A percentile compares a stretch with the other conserved stretches of the same genome.
phyloP scores from a whole-genome alignment of 805 yeast genomes.

The Ascoidea asiatica region DNA sequence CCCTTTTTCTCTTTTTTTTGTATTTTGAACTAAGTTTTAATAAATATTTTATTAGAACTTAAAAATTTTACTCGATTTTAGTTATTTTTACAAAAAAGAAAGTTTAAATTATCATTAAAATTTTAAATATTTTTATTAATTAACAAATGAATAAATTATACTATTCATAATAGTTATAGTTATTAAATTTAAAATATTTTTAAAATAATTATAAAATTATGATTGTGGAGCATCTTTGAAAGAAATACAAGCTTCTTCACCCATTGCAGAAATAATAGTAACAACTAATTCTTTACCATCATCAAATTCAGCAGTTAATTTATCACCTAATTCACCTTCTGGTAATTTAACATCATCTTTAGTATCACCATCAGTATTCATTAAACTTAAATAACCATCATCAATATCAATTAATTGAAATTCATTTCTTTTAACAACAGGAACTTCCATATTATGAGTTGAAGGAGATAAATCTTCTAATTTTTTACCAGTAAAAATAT shows the following conservation, averaged over 20 bases:
- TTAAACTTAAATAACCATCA: constrained; percentile 93
- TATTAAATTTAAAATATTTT: too few relatives aligned
- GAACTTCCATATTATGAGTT: constrained; percentile 99
- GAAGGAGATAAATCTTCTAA: constrained; percentile 99
- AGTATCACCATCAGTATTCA: constrained; percentile 96
- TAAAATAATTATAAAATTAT: too few relatives aligned
- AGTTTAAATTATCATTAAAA: too few relatives aligned
- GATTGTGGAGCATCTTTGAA: constrained; percentile 99
- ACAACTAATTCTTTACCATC: constrained; percentile 97
- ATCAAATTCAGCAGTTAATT: constrained; percentile 84
- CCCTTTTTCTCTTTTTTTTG: not conserved
- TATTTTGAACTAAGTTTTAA: not conserved
- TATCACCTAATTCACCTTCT: constrained; percentile 95
- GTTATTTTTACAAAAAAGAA: too few relatives aligned
- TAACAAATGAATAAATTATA: too few relatives aligned
- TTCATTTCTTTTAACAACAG: constrained; percentile 92
- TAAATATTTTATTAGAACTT: not conserved
- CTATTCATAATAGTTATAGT: too few relatives aligned
- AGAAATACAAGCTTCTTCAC: constrained; percentile 98
- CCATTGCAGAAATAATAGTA: constrained; percentile 96
- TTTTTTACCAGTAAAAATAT: constrained; percentile 98
- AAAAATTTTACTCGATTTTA: too few relatives aligned
- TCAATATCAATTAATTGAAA: constrained; percentile 96
- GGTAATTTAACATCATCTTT: constrained; percentile 98
- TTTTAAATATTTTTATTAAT: too few relatives aligned